Conservation (phyloP, 106 monocot genomes). For the Cymbidium sinense region DNA sequence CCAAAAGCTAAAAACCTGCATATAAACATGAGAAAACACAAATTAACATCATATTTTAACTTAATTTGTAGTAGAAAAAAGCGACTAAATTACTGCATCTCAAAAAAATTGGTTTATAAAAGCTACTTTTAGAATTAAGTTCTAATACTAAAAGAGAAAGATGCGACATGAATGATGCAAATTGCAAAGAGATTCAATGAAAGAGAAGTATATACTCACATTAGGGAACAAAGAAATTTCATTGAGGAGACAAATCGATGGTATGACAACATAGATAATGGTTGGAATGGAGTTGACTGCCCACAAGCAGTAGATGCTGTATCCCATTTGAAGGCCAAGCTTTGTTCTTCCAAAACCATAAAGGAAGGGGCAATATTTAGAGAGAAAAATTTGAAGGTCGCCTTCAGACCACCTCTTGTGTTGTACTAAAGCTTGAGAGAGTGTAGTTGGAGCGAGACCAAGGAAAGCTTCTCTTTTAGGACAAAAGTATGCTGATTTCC, state of each 20-base stretch:
- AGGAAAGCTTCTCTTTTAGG: conserved; percentile 44
- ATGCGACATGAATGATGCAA: too few relatives aligned
- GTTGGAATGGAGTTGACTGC: conserved; percentile 44
- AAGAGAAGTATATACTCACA: conserved; percentile 21
- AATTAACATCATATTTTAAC: background rate
- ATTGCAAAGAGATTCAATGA: background rate
- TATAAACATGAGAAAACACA: background rate
- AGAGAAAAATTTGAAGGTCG: conserved; percentile 44
- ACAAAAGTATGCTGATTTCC: conserved; percentile 59
- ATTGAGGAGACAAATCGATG: conserved; percentile 39
- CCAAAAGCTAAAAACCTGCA: conserved; percentile 36
- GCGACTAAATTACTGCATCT: background rate
- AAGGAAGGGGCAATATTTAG: conserved; percentile 48
- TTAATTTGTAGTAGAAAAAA: background rate
- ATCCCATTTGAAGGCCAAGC: conserved; percentile 50
- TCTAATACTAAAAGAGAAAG: background rate
- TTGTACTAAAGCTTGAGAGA: conserved; percentile 49
- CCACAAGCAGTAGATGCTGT: conserved; percentile 47
- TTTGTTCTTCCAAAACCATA: conserved; percentile 37
- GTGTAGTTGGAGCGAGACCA: conserved; percentile 52
- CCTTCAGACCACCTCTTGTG: conserved; percentile 76
- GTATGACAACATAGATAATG: conserved; percentile 45
- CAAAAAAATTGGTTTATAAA: background rate
- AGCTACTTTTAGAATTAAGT: background rate
- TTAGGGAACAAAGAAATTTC: conserved; percentile 50